Percentiles rank a stretch among this genome's conserved stretches.
Evolutionary conservation across 352 stramenopile species (phyloP).

Genomic region (Phytopythium delawarense): DNA sequence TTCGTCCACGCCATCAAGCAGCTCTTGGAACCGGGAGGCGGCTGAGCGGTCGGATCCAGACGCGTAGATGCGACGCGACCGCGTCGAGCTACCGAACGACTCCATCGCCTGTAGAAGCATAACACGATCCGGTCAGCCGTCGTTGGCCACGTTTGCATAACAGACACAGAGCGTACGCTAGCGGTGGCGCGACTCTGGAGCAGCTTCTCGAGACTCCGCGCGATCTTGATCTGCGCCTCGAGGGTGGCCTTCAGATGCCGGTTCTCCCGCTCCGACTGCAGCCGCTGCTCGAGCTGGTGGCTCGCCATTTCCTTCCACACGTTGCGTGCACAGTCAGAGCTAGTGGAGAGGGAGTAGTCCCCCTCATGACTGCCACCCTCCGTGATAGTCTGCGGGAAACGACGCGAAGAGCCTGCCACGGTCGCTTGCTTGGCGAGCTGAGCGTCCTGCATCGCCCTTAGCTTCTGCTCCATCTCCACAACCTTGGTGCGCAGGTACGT

Average conservation of each 20-base stretch:
- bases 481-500: slow-evolving; percentile 41
- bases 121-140: not conserved
- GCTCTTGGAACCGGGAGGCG: slow-evolving; percentile 26
- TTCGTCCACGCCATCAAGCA: slow-evolving; percentile 27
- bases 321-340: slow-evolving; percentile 7
- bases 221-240: slow-evolving; percentile 61
- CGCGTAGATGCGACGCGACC: slow-evolving; percentile 22
- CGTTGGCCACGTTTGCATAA: not conserved
- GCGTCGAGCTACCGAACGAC: slow-evolving; percentile 20
- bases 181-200: slow-evolving; percentile 27
- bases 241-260: slow-evolving; percentile 43
- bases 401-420: not conserved
- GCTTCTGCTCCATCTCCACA: slow-evolving; percentile 33
- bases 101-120: slow-evolving; percentile 21
- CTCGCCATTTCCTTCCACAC: slow-evolving; percentile 41
- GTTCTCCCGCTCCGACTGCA: slow-evolving; percentile 56
- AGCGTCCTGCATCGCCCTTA: slow-evolving; percentile 21
- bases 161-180: slow-evolving; percentile 6
- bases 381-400: not conserved
- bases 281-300: slow-evolving; percentile 34
- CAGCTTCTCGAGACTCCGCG: slow-evolving; percentile 41
- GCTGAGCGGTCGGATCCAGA: slow-evolving; percentile 22
- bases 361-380: not conserved
- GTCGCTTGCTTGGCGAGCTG: not conserved
- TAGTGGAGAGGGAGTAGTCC: not conserved